Evolutionary conservation across 495 filamentous ascomycete species (phyloP).

Genomic region (Daldinia childiae): DNA sequence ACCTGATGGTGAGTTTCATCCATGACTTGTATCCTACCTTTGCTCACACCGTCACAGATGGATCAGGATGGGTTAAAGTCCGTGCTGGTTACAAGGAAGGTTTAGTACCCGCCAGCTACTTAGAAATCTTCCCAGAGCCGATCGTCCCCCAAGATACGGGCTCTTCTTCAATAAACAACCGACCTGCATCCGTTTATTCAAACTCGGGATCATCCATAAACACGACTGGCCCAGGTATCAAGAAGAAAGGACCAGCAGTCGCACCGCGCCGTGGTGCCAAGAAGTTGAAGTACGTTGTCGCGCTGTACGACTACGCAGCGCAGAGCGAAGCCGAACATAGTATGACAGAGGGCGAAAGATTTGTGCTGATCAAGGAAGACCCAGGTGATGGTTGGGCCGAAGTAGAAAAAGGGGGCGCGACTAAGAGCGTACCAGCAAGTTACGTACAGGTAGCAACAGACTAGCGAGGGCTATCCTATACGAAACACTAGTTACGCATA

Average conservation of each 20-base stretch:
- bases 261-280: slow-evolving; percentile 92
- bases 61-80: slow-evolving; percentile 90
- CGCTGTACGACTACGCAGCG: slow-evolving; percentile 90
- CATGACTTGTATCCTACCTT: slow-evolving; percentile 9
- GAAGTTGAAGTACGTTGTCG: slow-evolving; percentile 94
- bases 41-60: slow-evolving; percentile 66
- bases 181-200: slow-evolving; percentile 76
- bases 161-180: slow-evolving; percentile 54
- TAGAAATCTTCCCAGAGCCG: slow-evolving; percentile 59
- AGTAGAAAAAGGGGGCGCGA: slow-evolving; percentile 88
- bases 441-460: slow-evolving; percentile 73
- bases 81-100: slow-evolving; percentile 74
- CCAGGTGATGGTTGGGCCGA: slow-evolving; percentile 95
- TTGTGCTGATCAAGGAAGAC: slow-evolving; percentile 86
- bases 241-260: slow-evolving; percentile 93
- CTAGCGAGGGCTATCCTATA: slow-evolving; percentile 6
- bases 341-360: slow-evolving; percentile 90
- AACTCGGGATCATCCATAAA: slow-evolving; percentile 79
- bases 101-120: slow-evolving; percentile 85
- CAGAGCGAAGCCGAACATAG: slow-evolving; percentile 85
- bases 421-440: slow-evolving; percentile 92
- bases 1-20: slow-evolving; percentile 76
- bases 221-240: slow-evolving; percentile 58
- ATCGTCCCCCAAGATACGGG: slow-evolving; percentile 62
- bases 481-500: background rate